phyloP scores from a whole-genome alignment of 495 filamentous ascomycete genomes.

The Lophiostoma macrostomum region DNA sequence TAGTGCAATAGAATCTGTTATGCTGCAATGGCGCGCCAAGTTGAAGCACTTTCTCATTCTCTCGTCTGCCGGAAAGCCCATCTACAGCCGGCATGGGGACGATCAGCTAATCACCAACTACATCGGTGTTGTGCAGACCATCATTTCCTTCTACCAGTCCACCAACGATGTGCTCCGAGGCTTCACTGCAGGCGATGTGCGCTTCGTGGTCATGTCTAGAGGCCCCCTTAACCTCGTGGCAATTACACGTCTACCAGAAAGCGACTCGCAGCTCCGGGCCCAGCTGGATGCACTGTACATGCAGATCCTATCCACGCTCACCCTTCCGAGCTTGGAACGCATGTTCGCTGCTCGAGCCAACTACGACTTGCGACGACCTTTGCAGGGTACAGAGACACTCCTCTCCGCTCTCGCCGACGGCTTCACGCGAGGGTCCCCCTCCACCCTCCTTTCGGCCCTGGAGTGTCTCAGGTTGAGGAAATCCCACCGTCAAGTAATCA shows the following conservation, averaged over 20 bases:
- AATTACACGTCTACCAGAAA: constrained; percentile 88
- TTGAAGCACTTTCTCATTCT: constrained; percentile 96
- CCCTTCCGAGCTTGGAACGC: constrained; percentile 79
- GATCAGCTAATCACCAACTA: constrained; percentile 83
- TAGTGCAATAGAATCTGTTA: constrained; percentile 44
- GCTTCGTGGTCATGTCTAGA: constrained; percentile 79
- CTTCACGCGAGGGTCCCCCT: constrained; percentile 89
- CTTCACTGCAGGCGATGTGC: constrained; percentile 78
- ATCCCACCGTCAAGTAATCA: constrained; percentile 78
- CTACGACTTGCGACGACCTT: constrained; percentile 85
- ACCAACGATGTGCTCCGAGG: constrained; percentile 69
- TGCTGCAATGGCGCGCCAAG: constrained; percentile 77
- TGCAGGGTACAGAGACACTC: constrained; percentile 88
- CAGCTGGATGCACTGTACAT: constrained; percentile 96
- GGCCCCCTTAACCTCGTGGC: constrained; percentile 90
- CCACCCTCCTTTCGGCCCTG: constrained; percentile 80
- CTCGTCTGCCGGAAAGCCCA: constrained; percentile 95
- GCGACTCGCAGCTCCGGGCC: constrained; percentile 74
- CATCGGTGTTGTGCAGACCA: constrained; percentile 94
- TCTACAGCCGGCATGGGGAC: constrained; percentile 92
- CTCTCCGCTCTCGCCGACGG: constrained; percentile 89
- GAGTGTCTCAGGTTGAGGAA: constrained; percentile 89
- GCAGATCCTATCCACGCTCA: constrained; percentile 95
- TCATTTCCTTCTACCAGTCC: constrained; percentile 93
- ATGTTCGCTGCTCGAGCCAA: constrained; percentile 88